These are phyloP conservation scores for Reutealis trisperma DNA, from an alignment of 345 rosid genomes.

Conservation along the genomic window DNA sequence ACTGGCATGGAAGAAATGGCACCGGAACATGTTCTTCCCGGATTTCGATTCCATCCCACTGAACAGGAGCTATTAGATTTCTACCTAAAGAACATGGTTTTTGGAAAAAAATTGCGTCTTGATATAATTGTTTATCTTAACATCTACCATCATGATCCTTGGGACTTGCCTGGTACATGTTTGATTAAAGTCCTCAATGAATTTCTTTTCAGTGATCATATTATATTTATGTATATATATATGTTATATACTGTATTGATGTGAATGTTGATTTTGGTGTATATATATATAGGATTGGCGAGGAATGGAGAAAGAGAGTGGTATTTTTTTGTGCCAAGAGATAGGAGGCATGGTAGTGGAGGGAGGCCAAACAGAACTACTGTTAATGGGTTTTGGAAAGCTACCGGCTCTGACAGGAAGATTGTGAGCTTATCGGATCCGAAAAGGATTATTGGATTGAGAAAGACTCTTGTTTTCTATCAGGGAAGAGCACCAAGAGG, in stretches of 20 bases:
- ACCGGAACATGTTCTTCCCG: slow-evolving; percentile 64
- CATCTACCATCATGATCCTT: slow-evolving; percentile 77
- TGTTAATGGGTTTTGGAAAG: slow-evolving; percentile 89
- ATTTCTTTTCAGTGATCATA: not conserved
- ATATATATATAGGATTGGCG: slow-evolving; percentile 51
- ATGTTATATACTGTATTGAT: not conserved
- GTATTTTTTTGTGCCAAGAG: slow-evolving; percentile 94
- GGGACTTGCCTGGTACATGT: slow-evolving; percentile 71
- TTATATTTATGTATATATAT: slow-evolving; percentile 7
- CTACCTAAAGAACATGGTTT: slow-evolving; percentile 74
- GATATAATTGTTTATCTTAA: slow-evolving; percentile 68
- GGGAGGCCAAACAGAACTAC: slow-evolving; percentile 92
- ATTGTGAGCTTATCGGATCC: slow-evolving; percentile 66
- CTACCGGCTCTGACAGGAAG: slow-evolving; percentile 90
- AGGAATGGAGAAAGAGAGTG: slow-evolving; percentile 86
- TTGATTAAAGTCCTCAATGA: not conserved
- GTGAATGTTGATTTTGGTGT: not conserved
- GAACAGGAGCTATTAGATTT: slow-evolving; percentile 90
- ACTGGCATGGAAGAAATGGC: slow-evolving; percentile 29
- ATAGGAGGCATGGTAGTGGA: slow-evolving; percentile 79
- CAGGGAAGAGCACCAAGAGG: slow-evolving; percentile 89
- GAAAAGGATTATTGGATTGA: slow-evolving; percentile 69
- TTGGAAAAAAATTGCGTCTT: slow-evolving; percentile 40
- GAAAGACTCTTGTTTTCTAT: slow-evolving; percentile 92
- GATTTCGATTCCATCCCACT: slow-evolving; percentile 91